phyloP scores from a whole-genome alignment of 208 protist genomes.

The Borovskyia barvae region DNA sequence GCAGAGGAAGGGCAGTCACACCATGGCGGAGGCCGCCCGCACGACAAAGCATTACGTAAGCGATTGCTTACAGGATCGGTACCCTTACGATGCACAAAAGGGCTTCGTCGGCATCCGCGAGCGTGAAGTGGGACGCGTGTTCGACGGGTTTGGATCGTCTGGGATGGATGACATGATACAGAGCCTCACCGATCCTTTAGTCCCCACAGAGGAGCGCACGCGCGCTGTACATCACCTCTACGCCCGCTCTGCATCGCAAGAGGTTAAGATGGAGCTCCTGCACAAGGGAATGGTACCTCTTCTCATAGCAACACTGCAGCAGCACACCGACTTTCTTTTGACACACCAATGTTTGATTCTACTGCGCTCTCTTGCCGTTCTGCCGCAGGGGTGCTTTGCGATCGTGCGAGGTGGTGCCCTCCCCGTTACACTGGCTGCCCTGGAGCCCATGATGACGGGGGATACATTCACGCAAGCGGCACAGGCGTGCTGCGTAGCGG shows the following conservation, averaged over 20 bases:
- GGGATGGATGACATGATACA: slow-evolving; percentile 41
- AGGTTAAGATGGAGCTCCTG: slow-evolving; percentile 71
- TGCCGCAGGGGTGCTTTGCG: slow-evolving; percentile 74
- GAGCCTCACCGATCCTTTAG: slow-evolving; percentile 52
- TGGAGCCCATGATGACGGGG: slow-evolving; percentile 2
- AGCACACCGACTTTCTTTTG: slow-evolving; percentile 29
- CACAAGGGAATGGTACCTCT: slow-evolving; percentile 52
- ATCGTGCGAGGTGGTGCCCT: slow-evolving; percentile 59
- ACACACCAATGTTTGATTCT: slow-evolving; percentile 64
- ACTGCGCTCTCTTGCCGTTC: slow-evolving; percentile 65
- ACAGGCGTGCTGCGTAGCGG: slow-evolving; percentile 18
- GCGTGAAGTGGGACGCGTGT: slow-evolving; percentile 61
- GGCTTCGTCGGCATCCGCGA: slow-evolving; percentile 61
- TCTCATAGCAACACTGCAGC: slow-evolving; percentile 39
- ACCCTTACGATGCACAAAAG: slow-evolving; percentile 77
- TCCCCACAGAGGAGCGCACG: slow-evolving; percentile 41
- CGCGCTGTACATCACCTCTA: slow-evolving; percentile 65
- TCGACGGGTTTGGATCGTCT: slow-evolving; percentile 45
- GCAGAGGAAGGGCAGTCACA: background rate
- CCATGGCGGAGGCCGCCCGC: slow-evolving; percentile 66
- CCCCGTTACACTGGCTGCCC: slow-evolving; percentile 29
- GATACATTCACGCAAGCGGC: slow-evolving; percentile 27
- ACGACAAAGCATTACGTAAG: slow-evolving; percentile 83
- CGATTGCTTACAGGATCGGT: slow-evolving; percentile 78
- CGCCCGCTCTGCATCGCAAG: slow-evolving; percentile 70